phyloP scores from a whole-genome alignment of 352 stramenopile genomes.

The Phytophthora boehmeriae region DNA sequence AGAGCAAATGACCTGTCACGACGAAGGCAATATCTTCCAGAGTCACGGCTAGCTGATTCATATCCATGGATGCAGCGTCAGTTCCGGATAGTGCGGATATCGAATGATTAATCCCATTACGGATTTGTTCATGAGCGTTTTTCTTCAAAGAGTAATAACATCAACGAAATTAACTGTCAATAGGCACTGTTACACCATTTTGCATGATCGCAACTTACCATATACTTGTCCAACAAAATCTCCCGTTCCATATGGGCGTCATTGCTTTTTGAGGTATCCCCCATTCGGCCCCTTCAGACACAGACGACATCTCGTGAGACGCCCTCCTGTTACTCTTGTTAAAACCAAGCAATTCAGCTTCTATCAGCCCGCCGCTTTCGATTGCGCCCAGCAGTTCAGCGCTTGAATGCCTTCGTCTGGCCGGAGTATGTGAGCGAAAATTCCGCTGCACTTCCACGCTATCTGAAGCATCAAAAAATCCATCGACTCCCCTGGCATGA shows the following conservation, averaged over 20 bases:
- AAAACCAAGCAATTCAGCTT: constrained; percentile 39
- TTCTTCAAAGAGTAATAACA: constrained; percentile 40
- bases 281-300: constrained; percentile 31
- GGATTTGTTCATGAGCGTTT: constrained; percentile 66
- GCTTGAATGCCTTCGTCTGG: constrained; percentile 56
- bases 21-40: constrained; percentile 84
- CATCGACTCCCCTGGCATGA: constrained; percentile 18
- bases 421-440: constrained; percentile 13
- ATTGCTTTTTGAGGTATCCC: constrained; percentile 24
- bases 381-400: constrained; percentile 69
- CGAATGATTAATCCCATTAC: constrained; percentile 51
- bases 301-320: constrained; percentile 21
- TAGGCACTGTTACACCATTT: not conserved
- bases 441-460: constrained; percentile 19
- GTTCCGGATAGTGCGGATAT: constrained; percentile 35
- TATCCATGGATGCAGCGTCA: constrained; percentile 33
- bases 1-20: constrained; percentile 72
- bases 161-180: constrained; percentile 4
- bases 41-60: constrained; percentile 46
- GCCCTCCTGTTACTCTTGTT: constrained; percentile 20
- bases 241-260: constrained; percentile 61
- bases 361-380: constrained; percentile 54
- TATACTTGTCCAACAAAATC: constrained; percentile 71
- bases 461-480: constrained; percentile 39
- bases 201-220: constrained; percentile 52